phyloP scores from a whole-genome alignment of 805 yeast genomes.

The Wilhelminamyces savonicus region DNA sequence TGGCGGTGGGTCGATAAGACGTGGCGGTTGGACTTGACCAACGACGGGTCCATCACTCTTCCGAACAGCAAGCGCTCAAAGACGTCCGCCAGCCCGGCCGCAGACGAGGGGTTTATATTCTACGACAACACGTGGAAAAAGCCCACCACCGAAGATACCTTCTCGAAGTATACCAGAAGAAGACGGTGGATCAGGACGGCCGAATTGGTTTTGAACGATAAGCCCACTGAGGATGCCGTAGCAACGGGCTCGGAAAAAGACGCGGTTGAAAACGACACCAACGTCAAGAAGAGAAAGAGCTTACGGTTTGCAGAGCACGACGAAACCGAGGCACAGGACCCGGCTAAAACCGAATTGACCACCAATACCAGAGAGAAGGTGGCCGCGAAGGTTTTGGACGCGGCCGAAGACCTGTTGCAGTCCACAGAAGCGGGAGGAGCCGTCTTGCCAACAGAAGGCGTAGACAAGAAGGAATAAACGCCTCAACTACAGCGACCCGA shows the following conservation, averaged over 20 bases:
- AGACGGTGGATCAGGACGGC: conserved; percentile 97
- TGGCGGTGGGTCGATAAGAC: conserved; percentile 96
- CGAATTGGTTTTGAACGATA: conserved; percentile 48
- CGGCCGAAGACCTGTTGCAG: too few relatives aligned
- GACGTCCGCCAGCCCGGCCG: conserved; percentile 62
- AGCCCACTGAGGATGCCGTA: conserved; percentile 1
- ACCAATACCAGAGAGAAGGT: too few relatives aligned
- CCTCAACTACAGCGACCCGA: too few relatives aligned
- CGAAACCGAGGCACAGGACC: too few relatives aligned
- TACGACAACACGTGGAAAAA: conserved; percentile 93
- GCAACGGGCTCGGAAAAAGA: background rate
- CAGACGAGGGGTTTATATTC: conserved; percentile 82
- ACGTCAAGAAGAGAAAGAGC: conserved; percentile 33
- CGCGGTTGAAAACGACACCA: background rate
- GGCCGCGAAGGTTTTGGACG: too few relatives aligned
- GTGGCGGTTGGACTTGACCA: conserved; percentile 87
- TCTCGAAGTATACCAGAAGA: conserved; percentile 85
- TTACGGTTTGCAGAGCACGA: conserved; percentile 36
- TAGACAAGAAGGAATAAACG: too few relatives aligned
- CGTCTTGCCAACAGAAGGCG: too few relatives aligned
- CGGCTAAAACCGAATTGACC: too few relatives aligned
- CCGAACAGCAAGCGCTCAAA: conserved; percentile 50
- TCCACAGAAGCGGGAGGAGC: too few relatives aligned
- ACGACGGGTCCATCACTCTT: conserved; percentile 77
- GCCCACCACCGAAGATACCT: conserved; percentile 83